Base-by-base conservation (phyloP, 768 basidiomycete species). In the Dentipellis fragilis region DNA sequence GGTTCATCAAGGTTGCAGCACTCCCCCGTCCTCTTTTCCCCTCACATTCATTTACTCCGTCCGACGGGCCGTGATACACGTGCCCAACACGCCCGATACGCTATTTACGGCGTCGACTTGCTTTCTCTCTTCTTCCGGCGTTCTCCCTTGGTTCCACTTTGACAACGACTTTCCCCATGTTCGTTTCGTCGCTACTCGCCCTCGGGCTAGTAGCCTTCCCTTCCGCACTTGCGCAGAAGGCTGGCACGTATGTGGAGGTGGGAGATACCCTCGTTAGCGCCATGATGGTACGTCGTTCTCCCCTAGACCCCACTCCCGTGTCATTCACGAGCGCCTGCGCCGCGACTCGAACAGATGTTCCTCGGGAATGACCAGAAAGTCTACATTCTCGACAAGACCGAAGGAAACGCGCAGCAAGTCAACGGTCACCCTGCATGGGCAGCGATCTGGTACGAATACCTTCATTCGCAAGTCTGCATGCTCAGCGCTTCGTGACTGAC, bases 381-480 rank as follows among this genome's bases (percentile, higher is more conserved):
- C 36, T 94, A 93, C 70, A 87, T 93, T 19, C 72, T 93, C n/a
- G 93, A 96, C 74, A 96, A 96, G 72, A 81, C 84, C 1, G 89
- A 93, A 66, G 81, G 80, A 35, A 93, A 93, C 65, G 74, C 75
- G 2, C 29, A 29, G 29, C 70, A 75, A 61, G 75, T 92, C 58
- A 73, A 78, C 57, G 81, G 80, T 1, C 89, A 89, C 69, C 75
- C 89, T 10, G 85, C 85, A 1, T 87, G 85, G 81, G 89, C 80
- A 19, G 67, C 85, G 0, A 81, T 84, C 16, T 90, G 84, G 84
- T 84, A 22, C 16, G 70, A 58, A 29, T 14, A 19, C 11, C 12
- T 19, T 17, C 42, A 39, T 39, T 10, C 39, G n/a, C 42, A 17
- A 10, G n/a, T 9, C 14, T 19, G 14, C 42, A 7, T 45, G 42